These are phyloP conservation scores for Adiantum capillusveneris DNA, from an alignment of 75 land plant species.

Conservation along the genomic window DNA sequence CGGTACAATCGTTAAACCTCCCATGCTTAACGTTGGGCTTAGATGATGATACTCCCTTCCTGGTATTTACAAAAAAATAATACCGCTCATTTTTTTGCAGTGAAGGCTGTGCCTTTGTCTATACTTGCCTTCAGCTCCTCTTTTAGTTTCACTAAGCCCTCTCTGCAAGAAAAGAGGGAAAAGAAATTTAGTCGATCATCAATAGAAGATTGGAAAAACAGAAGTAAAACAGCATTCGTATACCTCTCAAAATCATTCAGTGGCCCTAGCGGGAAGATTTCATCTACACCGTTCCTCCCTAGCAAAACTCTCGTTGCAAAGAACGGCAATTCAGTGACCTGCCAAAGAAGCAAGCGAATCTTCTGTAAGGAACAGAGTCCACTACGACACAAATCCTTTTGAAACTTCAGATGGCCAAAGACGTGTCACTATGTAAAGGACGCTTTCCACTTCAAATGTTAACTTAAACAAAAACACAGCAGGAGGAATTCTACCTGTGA, in stretches of 20 bases:
- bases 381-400: no score
- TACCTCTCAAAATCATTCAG: conserved; percentile 82
- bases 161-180: conserved; percentile 14
- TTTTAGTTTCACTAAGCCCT: conserved; percentile 23
- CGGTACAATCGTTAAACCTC: no score
- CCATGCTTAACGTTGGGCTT: no score
- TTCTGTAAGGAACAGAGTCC: no score
- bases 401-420: no score
- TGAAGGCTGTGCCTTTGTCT: conserved; percentile 25
- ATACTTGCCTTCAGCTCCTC: conserved; percentile 23
- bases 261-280: conserved; percentile 68
- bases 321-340: conserved; percentile 94
- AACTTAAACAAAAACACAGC: no score
- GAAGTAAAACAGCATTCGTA: no score
- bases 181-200: not conserved
- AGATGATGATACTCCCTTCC: no score
- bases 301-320: conserved; percentile 78
- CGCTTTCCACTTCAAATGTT: no score
- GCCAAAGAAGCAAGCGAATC: conserved; percentile 2
- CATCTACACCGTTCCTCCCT: conserved; percentile 72
- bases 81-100: no score
- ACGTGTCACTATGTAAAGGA: not conserved
- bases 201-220: not conserved
- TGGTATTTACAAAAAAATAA: no score
- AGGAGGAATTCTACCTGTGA: no score